Percentiles rank a stretch among this genome's conserved stretches.
Evolutionary conservation across 2,329 filamentous ascomycete species (phyloP).

Genomic region (Arthrobotrys sphaeroides): DNA sequence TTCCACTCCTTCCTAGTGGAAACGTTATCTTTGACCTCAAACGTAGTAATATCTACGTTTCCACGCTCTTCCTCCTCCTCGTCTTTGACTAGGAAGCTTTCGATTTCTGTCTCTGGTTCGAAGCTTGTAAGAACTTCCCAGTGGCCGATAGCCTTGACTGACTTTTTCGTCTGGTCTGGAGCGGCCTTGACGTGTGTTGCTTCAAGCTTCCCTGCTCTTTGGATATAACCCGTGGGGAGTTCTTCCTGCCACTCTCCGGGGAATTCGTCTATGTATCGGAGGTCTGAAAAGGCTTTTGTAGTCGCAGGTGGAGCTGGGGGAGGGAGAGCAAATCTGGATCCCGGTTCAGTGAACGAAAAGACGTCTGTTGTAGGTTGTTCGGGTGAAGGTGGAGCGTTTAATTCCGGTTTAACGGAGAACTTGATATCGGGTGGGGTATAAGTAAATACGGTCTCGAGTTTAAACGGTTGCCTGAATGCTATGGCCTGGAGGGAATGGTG

Average conservation of each 20-base stretch:
- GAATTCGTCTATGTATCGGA: conserved; percentile 52
- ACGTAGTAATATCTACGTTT: conserved; percentile 10
- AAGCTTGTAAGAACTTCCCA: conserved; percentile 52
- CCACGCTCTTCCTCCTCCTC: conserved; percentile 31
- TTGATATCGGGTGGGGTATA: conserved; percentile 42
- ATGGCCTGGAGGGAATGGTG: conserved; percentile 42
- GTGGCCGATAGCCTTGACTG: conserved; percentile 30
- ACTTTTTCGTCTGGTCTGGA: conserved; percentile 36
- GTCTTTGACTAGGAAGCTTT: conserved; percentile 34
- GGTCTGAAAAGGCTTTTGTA: conserved; percentile 37
- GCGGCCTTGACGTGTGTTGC: conserved; percentile 36
- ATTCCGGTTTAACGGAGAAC: conserved; percentile 34
- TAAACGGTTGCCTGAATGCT: conserved; percentile 45
- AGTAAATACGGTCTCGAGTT: conserved; percentile 50
- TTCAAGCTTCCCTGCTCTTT: conserved; percentile 48
- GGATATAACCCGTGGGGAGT: conserved; percentile 44
- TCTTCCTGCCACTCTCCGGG: conserved; percentile 50
- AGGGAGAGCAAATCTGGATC: neutral
- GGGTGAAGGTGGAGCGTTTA: conserved; percentile 12
- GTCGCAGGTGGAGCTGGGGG: neutral
- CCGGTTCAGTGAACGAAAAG: conserved; percentile 32
- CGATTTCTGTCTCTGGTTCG: conserved; percentile 45
- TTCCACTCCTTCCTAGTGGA: conserved; percentile 38
- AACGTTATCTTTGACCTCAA: conserved; percentile 45
- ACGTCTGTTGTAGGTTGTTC: conserved; percentile 39